phyloP scores from a whole-genome alignment of 2,329 filamentous ascomycete genomes.

The Fusarium sp. region DNA sequence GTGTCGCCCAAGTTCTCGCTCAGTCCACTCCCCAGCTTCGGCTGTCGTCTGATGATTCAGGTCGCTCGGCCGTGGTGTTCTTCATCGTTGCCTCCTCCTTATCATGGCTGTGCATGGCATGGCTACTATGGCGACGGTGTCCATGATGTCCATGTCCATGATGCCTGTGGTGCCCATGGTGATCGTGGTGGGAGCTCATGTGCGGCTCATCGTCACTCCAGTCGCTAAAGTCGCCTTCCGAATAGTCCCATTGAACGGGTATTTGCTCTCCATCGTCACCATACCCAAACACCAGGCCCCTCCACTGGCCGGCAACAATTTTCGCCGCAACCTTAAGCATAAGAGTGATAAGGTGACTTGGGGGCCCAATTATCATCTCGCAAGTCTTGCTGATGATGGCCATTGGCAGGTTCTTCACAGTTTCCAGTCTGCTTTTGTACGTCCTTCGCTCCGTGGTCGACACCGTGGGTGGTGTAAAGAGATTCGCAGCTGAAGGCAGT shows the following conservation, averaged over 20 bases:
- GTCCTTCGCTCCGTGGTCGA: constrained; percentile 50
- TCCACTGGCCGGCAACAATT: constrained; percentile 71
- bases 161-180: constrained; percentile 17
- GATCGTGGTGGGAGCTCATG: constrained; percentile 22
- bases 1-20: neutral
- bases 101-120: neutral
- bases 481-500: constrained; percentile 70
- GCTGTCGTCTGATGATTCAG: constrained; percentile 38
- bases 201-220: constrained; percentile 63
- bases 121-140: neutral
- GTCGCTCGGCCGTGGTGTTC: constrained; percentile 16
- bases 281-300: constrained; percentile 64
- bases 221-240: constrained; percentile 63
- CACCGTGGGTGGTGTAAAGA: constrained; percentile 57
- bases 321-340: constrained; percentile 83
- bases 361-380: constrained; percentile 80
- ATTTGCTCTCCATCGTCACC: constrained; percentile 62
- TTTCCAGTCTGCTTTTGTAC: constrained; percentile 36
- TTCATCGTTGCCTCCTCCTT: constrained; percentile 4
- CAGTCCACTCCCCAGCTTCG: constrained; percentile 42
- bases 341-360: constrained; percentile 76
- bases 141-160: constrained; percentile 24
- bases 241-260: constrained; percentile 68
- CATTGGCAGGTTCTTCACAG: constrained; percentile 45
- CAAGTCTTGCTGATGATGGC: constrained; percentile 79